phyloP scores from a whole-genome alignment of 2,329 filamentous ascomycete genomes.

The Ophiostoma quercus region DNA sequence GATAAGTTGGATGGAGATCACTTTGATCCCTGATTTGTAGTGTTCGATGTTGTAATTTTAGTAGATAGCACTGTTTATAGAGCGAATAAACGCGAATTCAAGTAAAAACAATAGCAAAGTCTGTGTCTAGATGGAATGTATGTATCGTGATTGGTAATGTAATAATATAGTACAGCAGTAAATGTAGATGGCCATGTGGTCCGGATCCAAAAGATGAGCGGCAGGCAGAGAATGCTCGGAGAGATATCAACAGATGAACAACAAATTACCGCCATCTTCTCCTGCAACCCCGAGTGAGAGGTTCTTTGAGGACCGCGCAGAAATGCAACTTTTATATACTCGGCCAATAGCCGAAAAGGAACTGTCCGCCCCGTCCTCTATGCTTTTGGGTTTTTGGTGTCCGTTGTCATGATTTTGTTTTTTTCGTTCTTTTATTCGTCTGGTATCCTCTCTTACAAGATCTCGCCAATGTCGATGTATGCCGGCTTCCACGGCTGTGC shows the following conservation, averaged over 20 bases:
- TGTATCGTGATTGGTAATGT: conserved; percentile 19
- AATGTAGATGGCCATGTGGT: not conserved
- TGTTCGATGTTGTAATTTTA: not conserved
- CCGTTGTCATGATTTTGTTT: not conserved
- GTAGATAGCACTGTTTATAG: not conserved
- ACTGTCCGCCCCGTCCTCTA: not conserved
- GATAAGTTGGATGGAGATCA: conserved; percentile 60
- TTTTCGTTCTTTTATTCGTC: not conserved
- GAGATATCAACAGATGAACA: not conserved
- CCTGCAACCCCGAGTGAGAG: not conserved
- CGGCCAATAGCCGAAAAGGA: not conserved
- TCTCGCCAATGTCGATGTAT: conserved; percentile 66
- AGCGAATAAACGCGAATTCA: not conserved
- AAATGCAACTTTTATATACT: not conserved
- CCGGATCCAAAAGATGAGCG: not conserved
- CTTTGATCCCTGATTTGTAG: conserved; percentile 41
- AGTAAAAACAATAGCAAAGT: not conserved
- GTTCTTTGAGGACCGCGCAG: not conserved
- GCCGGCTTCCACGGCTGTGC: conserved; percentile 61
- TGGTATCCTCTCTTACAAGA: conserved; percentile 43
- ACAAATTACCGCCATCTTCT: not conserved
- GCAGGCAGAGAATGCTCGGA: not conserved
- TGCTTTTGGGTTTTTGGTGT: not conserved
- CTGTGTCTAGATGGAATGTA: conserved; percentile 11
- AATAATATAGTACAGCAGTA: conserved; percentile 13